Evolutionary conservation across 495 filamentous ascomycete genomes (phyloP), one percentile per base, ranked within the genome.

Genomic region (Aspergillus cristatus): DNA sequence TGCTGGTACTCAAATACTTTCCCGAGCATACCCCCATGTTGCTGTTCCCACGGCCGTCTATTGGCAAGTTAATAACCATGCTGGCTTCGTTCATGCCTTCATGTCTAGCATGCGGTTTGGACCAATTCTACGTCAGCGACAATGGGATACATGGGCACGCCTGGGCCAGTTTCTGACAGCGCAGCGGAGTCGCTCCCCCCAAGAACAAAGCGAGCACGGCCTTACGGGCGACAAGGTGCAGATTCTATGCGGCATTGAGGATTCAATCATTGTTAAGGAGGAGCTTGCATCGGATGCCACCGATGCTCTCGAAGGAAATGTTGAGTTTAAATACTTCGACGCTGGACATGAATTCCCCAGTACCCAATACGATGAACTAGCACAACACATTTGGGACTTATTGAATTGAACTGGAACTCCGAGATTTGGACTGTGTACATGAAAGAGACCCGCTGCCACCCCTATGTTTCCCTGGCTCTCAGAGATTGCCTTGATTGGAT

Each of bases 301-400:
- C 0, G 56, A 60, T 16, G 65, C 60, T 14, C 50, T 81, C 14
- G 61, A 63, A 37, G 68, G 72, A 7, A 68, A 70, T 42, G 61
- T 67, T 14, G 47, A 58, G 16, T 65, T 73, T 43, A 55, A 66
- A 37, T 62, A 57, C 39, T 60, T 70, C 34, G 57, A 68, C n/a
- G 73, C 67, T 3, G 76, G 72, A 6, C 76, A 80, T 46, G 74
- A 76, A 22, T 68, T 78, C 32, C 69, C 74, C 12, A 74, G 75
- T 50, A 67, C 70, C 6, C 67, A 65, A 42, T 65, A 65, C 20
- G 60, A 65, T 2, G 72, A 74, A 31, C 59, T 77, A 29, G 74
- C 64, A 4, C 50, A 60, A 11, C 55, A 62, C 17, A 67, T 78
- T 11, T 48, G 41, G 26, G 57, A 64, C 14, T 47, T 60, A 28